A percentile compares a stretch with the other conserved stretches of the same genome.
These are phyloP conservation scores for Cordyceps farinosa DNA, from an alignment of 2,329 filamentous ascomycete genomes.

Conservation along the genomic window DNA sequence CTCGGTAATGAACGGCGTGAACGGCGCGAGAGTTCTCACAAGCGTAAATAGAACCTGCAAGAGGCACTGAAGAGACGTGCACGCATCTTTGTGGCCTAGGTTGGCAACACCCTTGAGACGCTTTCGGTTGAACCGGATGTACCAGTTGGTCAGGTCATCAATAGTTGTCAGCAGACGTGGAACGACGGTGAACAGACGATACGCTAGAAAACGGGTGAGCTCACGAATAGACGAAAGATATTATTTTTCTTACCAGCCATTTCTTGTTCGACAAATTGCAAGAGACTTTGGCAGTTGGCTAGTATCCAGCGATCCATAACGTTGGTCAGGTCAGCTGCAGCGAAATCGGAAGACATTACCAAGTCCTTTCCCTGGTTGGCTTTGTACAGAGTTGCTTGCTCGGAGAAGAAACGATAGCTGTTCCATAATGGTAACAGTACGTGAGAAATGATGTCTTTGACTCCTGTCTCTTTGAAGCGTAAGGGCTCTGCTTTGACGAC, in stretches of 20 bases:
- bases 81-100: slow-evolving; percentile 61
- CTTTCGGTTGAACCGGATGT: slow-evolving; percentile 84
- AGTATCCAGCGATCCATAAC: slow-evolving; percentile 91
- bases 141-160: slow-evolving; percentile 89
- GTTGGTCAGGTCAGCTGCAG: slow-evolving; percentile 21
- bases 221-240: not conserved
- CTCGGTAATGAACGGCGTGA: slow-evolving; percentile 86
- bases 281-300: slow-evolving; percentile 77
- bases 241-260: slow-evolving; percentile 59
- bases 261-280: slow-evolving; percentile 82
- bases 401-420: slow-evolving; percentile 28
- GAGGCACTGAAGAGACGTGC: slow-evolving; percentile 79
- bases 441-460: slow-evolving; percentile 26
- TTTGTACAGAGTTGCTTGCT: slow-evolving; percentile 25
- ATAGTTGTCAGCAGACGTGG: slow-evolving; percentile 72
- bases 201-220: slow-evolving; percentile 37
- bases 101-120: slow-evolving; percentile 79
- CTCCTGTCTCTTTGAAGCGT: slow-evolving; percentile 27
- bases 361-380: slow-evolving; percentile 24
- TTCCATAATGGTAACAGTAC: slow-evolving; percentile 29
- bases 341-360: slow-evolving; percentile 19
- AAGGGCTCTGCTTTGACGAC: slow-evolving; percentile 27
- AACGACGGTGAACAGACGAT: slow-evolving; percentile 79
- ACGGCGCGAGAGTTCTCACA: slow-evolving; percentile 75
- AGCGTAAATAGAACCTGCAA: slow-evolving; percentile 87